Base-by-base conservation (phyloP, 495 filamentous ascomycete genomes). In the Penicillium ucsense region DNA sequence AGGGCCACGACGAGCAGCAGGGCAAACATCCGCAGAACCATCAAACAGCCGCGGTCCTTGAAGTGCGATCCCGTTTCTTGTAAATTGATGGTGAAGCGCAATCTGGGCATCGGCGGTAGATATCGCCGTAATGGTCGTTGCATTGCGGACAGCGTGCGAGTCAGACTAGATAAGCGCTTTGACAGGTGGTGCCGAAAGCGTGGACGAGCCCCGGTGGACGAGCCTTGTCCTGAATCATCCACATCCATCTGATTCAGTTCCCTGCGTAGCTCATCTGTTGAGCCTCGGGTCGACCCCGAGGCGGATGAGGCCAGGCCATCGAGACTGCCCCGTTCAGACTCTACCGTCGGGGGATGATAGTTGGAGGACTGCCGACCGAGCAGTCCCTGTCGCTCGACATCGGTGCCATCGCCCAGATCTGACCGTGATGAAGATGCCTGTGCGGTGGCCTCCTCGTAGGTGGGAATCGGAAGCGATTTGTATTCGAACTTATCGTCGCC, bases 171-270 rank as follows among this genome's bases (percentile, higher is more conserved):
- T 44, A 83, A 67, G 3, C 68, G 74, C 54, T 82, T 82, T 30
- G 78, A 79, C 40, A 81, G 61, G 44, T 62, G 73, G 43, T 63
- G 64, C 32, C 71, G 54, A 49, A 79, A 61, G 31, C 59, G 60
- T 30, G 67, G 54, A 37, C 66, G 62, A 52, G 55, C 32, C 30
- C 57, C 55, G 52, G 59, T 54, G 51, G 72, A 43, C 48, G 64
- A 44, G 61, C 70, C 45, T 73, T 57, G 63, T 8, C 47, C 76
- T 4, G 82, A 81, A 56, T 95, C 91, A 51, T 88, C 72, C 5
- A 94, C 78, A 57, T 95, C 91, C 79, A 98, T 80, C 74, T 95
- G 84, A 53, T 88, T 80, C 66, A 97, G 84, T 67, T 89, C 86
- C 54, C 81, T 75, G 49, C 84, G 80, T 42, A 95, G 70, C 45